Evolutionary conservation across 495 filamentous ascomycete genomes (phyloP).

Genomic region (Xylaria venustula): DNA sequence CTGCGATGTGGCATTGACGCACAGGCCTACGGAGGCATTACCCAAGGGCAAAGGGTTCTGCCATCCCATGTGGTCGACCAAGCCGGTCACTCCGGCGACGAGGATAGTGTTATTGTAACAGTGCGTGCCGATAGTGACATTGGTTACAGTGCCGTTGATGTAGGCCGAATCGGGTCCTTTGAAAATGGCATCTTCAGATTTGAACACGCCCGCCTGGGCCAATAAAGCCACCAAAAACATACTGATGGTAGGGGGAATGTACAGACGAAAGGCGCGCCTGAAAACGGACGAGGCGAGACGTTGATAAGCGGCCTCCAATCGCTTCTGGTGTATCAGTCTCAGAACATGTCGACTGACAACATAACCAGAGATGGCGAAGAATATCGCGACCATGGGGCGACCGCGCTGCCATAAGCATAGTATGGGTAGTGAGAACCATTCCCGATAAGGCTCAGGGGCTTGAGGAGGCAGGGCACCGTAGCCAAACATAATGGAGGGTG

Average conservation of each 20-base stretch:
- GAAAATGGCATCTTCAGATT: slow-evolving; percentile 31
- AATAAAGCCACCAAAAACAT: slow-evolving; percentile 56
- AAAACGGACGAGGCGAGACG: slow-evolving; percentile 61
- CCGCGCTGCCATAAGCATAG: slow-evolving; percentile 63
- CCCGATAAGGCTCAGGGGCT: slow-evolving; percentile 12
- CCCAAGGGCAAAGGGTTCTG: neutral
- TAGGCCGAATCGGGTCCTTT: slow-evolving; percentile 49
- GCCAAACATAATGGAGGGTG: slow-evolving; percentile 12
- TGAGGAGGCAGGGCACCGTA: neutral
- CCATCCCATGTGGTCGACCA: neutral
- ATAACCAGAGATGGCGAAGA: slow-evolving; percentile 71
- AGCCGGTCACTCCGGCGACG: neutral
- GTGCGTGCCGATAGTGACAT: slow-evolving; percentile 28
- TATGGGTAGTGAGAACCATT: slow-evolving; percentile 59
- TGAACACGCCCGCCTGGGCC: slow-evolving; percentile 51
- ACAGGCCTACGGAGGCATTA: neutral
- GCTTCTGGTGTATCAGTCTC: slow-evolving; percentile 53
- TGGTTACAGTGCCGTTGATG: slow-evolving; percentile 44
- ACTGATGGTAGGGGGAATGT: slow-evolving; percentile 59
- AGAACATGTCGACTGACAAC: slow-evolving; percentile 66
- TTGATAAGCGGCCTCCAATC: slow-evolving; percentile 33
- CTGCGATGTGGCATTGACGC: neutral
- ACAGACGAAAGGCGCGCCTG: slow-evolving; percentile 61
- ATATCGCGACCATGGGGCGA: slow-evolving; percentile 69
- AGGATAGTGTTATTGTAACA: neutral